A percentile compares a stretch with the other conserved stretches of the same genome.
phyloP scores from a whole-genome alignment of 768 basidiomycete species.

The Rhodotorula diobovata region DNA sequence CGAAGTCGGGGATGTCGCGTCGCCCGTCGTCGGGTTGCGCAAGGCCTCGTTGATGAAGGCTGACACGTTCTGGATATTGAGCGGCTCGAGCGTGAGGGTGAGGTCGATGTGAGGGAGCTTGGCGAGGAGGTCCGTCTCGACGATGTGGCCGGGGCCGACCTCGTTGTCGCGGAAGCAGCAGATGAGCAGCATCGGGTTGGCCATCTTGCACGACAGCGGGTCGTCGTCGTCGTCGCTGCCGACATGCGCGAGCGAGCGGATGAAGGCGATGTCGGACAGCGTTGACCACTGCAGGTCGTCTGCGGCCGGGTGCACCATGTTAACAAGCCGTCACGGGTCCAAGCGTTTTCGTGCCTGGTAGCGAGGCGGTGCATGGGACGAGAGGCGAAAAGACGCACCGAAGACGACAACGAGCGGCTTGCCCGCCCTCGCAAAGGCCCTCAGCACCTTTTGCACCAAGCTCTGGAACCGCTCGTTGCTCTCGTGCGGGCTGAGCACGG shows the following conservation, averaged over 20 bases:
- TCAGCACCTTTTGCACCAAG: conserved; percentile 23
- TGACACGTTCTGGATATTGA: conserved; percentile 7
- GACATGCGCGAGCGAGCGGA: conserved; percentile 21
- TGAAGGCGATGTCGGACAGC: conserved; percentile 28
- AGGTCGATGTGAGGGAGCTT: conserved; percentile 5
- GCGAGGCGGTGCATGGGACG: no score
- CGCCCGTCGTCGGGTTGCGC: conserved; percentile 5
- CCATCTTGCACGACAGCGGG: conserved; percentile 23
- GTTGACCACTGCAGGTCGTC: conserved; percentile 39
- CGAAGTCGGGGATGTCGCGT: background rate
- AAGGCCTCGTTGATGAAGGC: conserved; percentile 20
- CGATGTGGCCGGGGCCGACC: conserved; percentile 31
- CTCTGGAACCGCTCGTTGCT: conserved; percentile 26
- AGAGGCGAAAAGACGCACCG: background rate
- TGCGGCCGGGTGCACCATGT: no score
- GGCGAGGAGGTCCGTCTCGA: conserved; percentile 20
- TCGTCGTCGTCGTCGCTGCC: conserved; percentile 4
- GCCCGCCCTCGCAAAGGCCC: conserved; percentile 26
- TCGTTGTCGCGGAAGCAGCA: conserved; percentile 36
- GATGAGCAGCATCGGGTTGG: conserved; percentile 28
- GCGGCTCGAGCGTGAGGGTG: conserved; percentile 18
- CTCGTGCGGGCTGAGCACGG: conserved; percentile 16
- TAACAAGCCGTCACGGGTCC: no score
- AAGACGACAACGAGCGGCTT: conserved; percentile 34
- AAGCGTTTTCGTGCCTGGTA: no score